phyloP scores from a whole-genome alignment of 176 grass and related monocot species.

The Eleusine indica region DNA sequence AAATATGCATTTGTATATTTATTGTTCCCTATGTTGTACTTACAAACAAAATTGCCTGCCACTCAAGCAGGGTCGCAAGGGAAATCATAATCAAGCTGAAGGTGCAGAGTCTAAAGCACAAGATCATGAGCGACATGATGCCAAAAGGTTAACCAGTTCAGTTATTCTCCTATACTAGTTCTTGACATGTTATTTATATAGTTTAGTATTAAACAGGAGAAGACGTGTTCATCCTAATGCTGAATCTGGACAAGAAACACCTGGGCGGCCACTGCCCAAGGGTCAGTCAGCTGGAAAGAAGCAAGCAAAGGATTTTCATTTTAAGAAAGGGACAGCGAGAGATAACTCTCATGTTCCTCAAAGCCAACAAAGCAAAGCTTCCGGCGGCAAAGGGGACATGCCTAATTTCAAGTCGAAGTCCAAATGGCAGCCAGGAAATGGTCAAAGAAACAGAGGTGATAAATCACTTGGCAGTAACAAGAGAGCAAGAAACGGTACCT shows the following conservation, averaged over 20 bases:
- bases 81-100: constrained; percentile 40
- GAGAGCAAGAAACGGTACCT: background rate
- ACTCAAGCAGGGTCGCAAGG: constrained; percentile 54
- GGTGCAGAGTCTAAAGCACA: constrained; percentile 10
- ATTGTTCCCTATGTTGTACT: background rate
- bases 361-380: constrained; percentile 5
- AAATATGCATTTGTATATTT: background rate
- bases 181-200: background rate
- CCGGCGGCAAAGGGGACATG: background rate
- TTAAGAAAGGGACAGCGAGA: constrained; percentile 12
- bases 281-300: constrained; percentile 41
- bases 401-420: constrained; percentile 30
- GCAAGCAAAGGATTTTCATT: constrained; percentile 36
- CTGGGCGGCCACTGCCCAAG: background rate
- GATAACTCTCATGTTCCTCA: background rate
- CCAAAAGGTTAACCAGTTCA: constrained; percentile 44
- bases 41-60: background rate
- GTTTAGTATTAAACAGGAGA: constrained; percentile 39
- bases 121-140: constrained; percentile 16
- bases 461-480: constrained; percentile 6
- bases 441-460: constrained; percentile 18
- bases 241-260: constrained; percentile 27
- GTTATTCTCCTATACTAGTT: background rate
- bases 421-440: constrained; percentile 17
- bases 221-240: constrained; percentile 30